Evolutionary conservation across 345 rosid genomes (phyloP), one percentile per base, ranked within the genome.

Genomic region (Pugionium cornutum): DNA sequence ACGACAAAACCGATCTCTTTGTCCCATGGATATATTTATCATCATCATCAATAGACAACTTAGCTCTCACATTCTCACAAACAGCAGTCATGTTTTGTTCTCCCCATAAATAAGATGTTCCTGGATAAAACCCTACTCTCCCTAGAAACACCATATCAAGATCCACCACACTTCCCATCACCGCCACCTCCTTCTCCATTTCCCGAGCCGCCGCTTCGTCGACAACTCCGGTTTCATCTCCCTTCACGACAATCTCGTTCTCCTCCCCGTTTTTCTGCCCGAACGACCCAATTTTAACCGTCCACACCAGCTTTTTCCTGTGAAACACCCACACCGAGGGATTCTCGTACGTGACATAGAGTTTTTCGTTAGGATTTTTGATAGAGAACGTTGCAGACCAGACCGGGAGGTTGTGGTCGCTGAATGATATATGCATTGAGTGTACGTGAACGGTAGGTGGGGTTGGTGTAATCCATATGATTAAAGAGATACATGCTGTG

Each of bases 121-220:
- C 41, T 0, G 74, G 74, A 69, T 45, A 61, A 69, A 69, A 61
- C 48, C 74, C 67, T 28, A 69, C 60, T 7, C 53, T 69, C 32
- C 53, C 73, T 10, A 42, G 0, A 59, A 68, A 51, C 46, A 51
- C 60, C 29, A 69, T 51, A 34, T 43, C 45, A 34, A 59, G 52
- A 42, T 18, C 60, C 2, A 33, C 26, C 45, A 61, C 39, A 28
- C 40, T 42, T 52, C 74, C 61, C 35, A 25, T 52, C 11, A 60
- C 52, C 25, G 32, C 40, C 8, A 60, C 61, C 29, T 69, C 74
- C 37, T 52, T 5, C 27, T 34, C 53, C 54, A 61, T 44, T 36
- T 37, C 42, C 32, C 47, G 9, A 44, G 48, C 54, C 28, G 33
- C 68, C 31, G 10, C 66, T 41, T 32, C 66, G n/a, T 68, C 52